phyloP scores from a whole-genome alignment of 2,329 filamentous ascomycete genomes.

The Lecanoromycetidae sp. region DNA sequence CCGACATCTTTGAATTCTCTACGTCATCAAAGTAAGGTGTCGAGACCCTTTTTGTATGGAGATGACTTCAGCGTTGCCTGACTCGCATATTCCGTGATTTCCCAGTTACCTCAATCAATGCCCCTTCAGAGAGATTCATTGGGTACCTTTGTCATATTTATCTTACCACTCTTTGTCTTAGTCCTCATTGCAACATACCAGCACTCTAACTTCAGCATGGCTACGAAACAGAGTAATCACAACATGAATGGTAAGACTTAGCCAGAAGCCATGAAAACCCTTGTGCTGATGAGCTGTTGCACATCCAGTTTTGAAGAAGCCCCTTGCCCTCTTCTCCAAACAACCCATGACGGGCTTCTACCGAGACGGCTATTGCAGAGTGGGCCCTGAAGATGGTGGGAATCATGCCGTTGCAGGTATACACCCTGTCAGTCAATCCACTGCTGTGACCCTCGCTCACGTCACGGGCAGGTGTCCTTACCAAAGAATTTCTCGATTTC shows the following conservation, averaged over 20 bases:
- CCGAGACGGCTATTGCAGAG: constrained; percentile 49
- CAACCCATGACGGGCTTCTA: constrained; percentile 49
- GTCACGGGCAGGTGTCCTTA: constrained; percentile 33
- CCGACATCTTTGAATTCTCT: neutral
- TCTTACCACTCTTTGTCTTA: constrained; percentile 3
- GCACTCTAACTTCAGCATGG: constrained; percentile 14
- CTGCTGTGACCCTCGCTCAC: neutral
- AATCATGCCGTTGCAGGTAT: constrained; percentile 47
- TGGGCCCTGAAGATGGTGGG: constrained; percentile 41
- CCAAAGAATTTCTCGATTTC: constrained; percentile 51
- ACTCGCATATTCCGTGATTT: neutral
- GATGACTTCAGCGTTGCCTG: neutral
- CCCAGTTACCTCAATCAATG: neutral
- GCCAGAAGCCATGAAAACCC: constrained; percentile 44
- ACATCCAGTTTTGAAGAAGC: constrained; percentile 41
- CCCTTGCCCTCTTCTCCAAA: constrained; percentile 46
- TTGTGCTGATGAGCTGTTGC: no score
- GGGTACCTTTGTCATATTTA: neutral
- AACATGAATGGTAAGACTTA: constrained; percentile 15
- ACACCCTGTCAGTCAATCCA: neutral
- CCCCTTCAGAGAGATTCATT: neutral
- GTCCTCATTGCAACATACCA: neutral
- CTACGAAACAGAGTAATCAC: constrained; percentile 17
- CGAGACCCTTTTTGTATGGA: no score
- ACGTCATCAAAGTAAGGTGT: constrained; percentile 1